A percentile compares a stretch with the other conserved stretches of the same genome.
phyloP scores from a whole-genome alignment of 768 basidiomycete species.

The Piloderma croceum region DNA sequence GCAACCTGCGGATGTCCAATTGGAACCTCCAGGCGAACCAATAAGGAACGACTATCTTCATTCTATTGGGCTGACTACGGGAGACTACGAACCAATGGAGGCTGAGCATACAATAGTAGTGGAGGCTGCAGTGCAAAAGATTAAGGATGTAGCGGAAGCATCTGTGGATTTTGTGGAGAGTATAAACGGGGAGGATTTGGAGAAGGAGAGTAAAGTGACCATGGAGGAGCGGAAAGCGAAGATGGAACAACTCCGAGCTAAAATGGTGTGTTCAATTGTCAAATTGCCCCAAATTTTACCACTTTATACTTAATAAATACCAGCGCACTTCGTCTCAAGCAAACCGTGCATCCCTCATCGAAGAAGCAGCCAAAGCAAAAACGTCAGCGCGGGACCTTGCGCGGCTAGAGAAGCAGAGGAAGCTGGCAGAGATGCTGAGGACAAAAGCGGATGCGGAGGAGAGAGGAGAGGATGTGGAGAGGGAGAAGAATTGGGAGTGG shows the following conservation, averaged over 20 bases:
- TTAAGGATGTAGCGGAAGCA: conserved; percentile 21
- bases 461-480: conserved; percentile 84
- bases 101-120: too few species aligned
- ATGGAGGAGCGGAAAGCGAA: conserved; percentile 75
- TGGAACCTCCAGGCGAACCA: too few species aligned
- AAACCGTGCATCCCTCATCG: conserved; percentile 81
- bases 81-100: too few species aligned
- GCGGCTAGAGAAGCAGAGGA: conserved; percentile 83
- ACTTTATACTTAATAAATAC: conserved; percentile 4
- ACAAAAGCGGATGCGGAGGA: conserved; percentile 86
- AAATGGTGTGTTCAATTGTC: conserved; percentile 58
- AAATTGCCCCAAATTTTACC: conserved; percentile 1
- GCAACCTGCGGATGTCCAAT: too few species aligned
- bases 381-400: conserved; percentile 73
- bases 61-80: too few species aligned
- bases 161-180: conserved; percentile 25
- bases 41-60: too few species aligned
- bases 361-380: conserved; percentile 77
- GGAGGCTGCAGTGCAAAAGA: conserved; percentile 6
- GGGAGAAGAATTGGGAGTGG: conserved; percentile 92
- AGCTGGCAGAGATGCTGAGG: conserved; percentile 81
- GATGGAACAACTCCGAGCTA: conserved; percentile 67
- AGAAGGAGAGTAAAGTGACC: conserved; percentile 30
- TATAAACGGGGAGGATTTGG: conserved; percentile 17
- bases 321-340: conserved; percentile 74